phyloP scores from a whole-genome alignment of 768 basidiomycete species.

The Collybia sp. region DNA sequence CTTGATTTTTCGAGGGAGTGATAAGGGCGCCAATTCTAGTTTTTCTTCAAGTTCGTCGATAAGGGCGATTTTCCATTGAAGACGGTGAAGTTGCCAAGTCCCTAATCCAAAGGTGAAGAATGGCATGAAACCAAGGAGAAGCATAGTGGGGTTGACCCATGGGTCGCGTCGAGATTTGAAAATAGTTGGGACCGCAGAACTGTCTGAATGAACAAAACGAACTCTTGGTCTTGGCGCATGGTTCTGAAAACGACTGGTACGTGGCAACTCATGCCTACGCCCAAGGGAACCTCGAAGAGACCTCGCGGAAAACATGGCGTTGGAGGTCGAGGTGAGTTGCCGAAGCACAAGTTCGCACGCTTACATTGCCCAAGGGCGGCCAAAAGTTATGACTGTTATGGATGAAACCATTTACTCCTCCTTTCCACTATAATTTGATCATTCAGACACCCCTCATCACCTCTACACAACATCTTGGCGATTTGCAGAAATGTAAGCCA shows the following conservation, averaged over 20 bases:
- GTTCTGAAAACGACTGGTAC: not conserved
- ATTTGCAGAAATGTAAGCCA: no score
- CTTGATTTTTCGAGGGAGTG: slow-evolving; percentile 85
- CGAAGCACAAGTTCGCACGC: no score
- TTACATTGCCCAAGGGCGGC: no score
- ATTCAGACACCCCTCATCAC: no score
- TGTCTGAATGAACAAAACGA: slow-evolving; percentile 7
- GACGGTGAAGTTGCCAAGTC: slow-evolving; percentile 88
- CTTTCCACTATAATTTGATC: no score
- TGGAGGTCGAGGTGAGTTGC: no score
- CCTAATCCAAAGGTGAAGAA: slow-evolving; percentile 88
- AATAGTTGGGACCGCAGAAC: slow-evolving; percentile 33
- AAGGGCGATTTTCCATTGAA: slow-evolving; percentile 92
- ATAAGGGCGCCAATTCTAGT: slow-evolving; percentile 71
- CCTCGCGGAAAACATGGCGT: no score
- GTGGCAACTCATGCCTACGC: not conserved
- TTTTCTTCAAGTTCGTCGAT: slow-evolving; percentile 95
- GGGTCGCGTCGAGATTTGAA: slow-evolving; percentile 59
- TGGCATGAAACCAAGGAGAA: slow-evolving; percentile 81
- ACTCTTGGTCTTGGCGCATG: slow-evolving; percentile 1
- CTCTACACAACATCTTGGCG: no score
- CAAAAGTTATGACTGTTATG: no score
- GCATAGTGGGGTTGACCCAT: slow-evolving; percentile 65
- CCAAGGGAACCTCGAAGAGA: no score
- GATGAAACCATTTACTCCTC: no score